Percentiles rank a stretch among this genome's conserved stretches.
phyloP scores from a whole-genome alignment of 2,329 filamentous ascomycete species.

The Colletotrichum noveboracense region DNA sequence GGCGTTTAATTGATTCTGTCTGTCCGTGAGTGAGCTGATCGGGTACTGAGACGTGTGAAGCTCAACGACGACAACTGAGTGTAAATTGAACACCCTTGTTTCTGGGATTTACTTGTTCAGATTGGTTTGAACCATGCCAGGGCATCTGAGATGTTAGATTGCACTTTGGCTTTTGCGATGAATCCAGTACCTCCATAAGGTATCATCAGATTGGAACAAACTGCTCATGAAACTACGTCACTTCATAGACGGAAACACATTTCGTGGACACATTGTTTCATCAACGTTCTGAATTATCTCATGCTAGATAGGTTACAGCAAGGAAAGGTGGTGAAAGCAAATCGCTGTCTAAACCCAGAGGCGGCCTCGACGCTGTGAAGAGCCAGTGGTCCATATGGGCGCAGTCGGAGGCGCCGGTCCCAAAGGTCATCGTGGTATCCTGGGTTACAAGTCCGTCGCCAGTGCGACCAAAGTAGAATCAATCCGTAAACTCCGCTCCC shows the following conservation, averaged over 20 bases:
- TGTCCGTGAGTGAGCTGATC: background rate
- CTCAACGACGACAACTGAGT: background rate
- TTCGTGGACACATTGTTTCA: background rate
- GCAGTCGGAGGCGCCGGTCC: background rate
- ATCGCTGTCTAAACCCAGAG: conserved; percentile 4
- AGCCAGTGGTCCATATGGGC: background rate
- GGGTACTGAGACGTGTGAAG: background rate
- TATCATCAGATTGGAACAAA: no score
- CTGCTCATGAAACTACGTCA: background rate
- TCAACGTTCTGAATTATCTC: background rate
- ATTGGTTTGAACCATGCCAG: background rate
- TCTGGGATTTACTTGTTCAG: background rate
- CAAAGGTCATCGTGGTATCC: conserved; percentile 2
- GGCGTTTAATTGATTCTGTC: background rate
- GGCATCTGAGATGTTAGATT: background rate
- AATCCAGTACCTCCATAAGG: background rate
- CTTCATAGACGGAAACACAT: background rate
- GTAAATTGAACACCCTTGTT: background rate
- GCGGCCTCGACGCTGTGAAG: background rate
- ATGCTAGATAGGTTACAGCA: background rate
- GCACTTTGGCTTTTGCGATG: no score
- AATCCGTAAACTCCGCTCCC: conserved; percentile 17
- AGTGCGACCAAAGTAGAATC: conserved; percentile 11
- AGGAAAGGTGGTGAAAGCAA: conserved; percentile 10
- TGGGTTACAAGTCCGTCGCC: background rate